These are phyloP conservation scores for Pythium oligandrum DNA, from an alignment of 352 stramenopile species.

Conservation along the genomic window DNA sequence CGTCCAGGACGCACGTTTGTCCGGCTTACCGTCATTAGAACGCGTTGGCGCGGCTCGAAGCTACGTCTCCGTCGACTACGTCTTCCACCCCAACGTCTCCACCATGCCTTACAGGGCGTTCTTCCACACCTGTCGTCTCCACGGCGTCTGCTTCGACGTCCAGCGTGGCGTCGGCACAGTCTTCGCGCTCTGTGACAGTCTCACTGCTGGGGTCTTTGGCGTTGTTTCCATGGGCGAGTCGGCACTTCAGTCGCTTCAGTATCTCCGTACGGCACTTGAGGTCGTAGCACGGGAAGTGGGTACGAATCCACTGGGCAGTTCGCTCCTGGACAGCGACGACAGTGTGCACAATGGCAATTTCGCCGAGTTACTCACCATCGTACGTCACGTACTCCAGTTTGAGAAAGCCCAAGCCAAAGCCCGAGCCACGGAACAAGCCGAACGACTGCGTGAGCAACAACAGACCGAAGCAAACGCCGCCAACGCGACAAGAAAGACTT, in stretches of 20 bases:
- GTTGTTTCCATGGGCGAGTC: slow-evolving; percentile 61
- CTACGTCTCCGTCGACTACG: slow-evolving; percentile 71
- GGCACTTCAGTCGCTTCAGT: slow-evolving; percentile 38
- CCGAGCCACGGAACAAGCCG: too few species aligned
- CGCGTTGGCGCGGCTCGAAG: slow-evolving; percentile 25
- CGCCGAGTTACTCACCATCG: slow-evolving; percentile 38
- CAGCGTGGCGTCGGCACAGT: slow-evolving; percentile 53
- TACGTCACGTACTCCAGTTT: slow-evolving; percentile 8
- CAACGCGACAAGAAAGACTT: too few species aligned
- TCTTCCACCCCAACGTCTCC: slow-evolving; percentile 74
- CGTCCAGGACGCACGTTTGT: slow-evolving; percentile 27
- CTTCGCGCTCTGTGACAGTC: slow-evolving; percentile 75
- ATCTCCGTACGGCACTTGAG: slow-evolving; percentile 64
- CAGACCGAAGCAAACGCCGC: too few species aligned
- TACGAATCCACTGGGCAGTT: slow-evolving; percentile 17
- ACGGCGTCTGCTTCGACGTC: slow-evolving; percentile 87
- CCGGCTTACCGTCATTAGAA: slow-evolving; percentile 10
- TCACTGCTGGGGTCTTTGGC: slow-evolving; percentile 74
- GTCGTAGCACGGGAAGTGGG: slow-evolving; percentile 69
- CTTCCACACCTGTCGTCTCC: slow-evolving; percentile 84
- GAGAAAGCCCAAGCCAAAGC: too few species aligned
- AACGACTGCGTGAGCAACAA: too few species aligned
- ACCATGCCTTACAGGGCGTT: slow-evolving; percentile 78
- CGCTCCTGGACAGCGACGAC: slow-evolving; percentile 5
- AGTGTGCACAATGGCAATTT: slow-evolving; percentile 42